Evolutionary conservation across 1,139 yeast species (phyloP), one percentile per base, ranked within the genome.

Genomic region (Taphrina flavorubra): DNA sequence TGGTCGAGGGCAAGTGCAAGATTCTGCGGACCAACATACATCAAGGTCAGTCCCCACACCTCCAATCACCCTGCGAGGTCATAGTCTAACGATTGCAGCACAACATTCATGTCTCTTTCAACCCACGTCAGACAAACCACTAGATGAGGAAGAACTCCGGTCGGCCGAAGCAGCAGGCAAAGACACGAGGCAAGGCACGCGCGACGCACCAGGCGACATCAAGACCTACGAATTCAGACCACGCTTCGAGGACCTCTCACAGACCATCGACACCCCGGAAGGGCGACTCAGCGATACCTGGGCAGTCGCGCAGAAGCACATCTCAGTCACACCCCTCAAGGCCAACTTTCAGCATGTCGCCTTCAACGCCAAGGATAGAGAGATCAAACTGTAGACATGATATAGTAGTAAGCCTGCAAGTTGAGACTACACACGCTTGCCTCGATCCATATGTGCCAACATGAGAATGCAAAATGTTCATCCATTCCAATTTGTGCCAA

Each of bases 241-340:
- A 37, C 39, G 36, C 18, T 58, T 47, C 20, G 62, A 47, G 18
- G 44, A 39, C 37, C 36, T 63, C 34, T 20, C 59, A 49, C 46
- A 25, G 13, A 25, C 47, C 14, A 55, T 49, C 60, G 55, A 44
- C 36, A 57, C 49, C 4, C 51, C 39, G 37, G 53, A 55, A 8
- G 67, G 67, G 5, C 42, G 67, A 6, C 46, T 34, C 7, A 53
- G 61, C 13, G 67, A 63, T 51, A 63, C 60, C 36, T 63, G 67
- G 67, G 67, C 47, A 16, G 61, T 63, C 3, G 67, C 67, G 5
- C 55, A 63, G 61, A 56, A 57, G 44, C 44, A 63, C 61, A 44
- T 65, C 42, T 87, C 95, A 74, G 94, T 94, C 13, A 90, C 97
- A 5, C 97, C 97, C 0, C 79, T 94, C 72, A 84, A 85, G 74